These are phyloP conservation scores for Lasiosphaeria miniovina DNA, from an alignment of 495 filamentous ascomycete genomes.

Conservation along the genomic window DNA sequence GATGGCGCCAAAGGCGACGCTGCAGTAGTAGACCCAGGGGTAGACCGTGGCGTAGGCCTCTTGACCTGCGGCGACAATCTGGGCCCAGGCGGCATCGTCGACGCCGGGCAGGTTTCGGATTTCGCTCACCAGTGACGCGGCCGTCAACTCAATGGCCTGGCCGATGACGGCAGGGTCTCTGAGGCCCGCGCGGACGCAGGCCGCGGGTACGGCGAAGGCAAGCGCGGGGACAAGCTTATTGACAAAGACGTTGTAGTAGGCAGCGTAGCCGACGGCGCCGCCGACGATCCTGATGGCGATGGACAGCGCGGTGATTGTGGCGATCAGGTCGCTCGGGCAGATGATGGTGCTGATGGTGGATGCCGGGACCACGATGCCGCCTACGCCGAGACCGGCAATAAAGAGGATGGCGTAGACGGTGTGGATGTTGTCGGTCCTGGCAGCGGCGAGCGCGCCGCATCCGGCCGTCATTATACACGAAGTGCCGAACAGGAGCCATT, in stretches of 20 bases:
- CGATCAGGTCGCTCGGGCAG: constrained; percentile 69
- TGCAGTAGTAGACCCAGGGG: constrained; percentile 65
- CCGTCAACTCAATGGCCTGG: constrained; percentile 56
- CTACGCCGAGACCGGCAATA: constrained; percentile 66
- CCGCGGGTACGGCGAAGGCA: constrained; percentile 49
- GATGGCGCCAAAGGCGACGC: constrained; percentile 63
- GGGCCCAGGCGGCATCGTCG: constrained; percentile 51
- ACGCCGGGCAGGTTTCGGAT: constrained; percentile 57
- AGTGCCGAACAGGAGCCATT: constrained; percentile 58
- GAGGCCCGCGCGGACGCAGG: constrained; percentile 55
- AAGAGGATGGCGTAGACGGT: constrained; percentile 60
- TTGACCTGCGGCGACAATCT: constrained; percentile 61
- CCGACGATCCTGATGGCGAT: constrained; percentile 70
- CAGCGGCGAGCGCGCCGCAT: constrained; percentile 59
- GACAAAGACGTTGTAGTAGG: constrained; percentile 75
- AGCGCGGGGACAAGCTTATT: constrained; percentile 59
- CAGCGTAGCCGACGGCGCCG: constrained; percentile 66
- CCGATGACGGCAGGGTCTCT: constrained; percentile 39
- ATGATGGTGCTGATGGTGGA: constrained; percentile 59
- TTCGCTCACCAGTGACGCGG: constrained; percentile 51
- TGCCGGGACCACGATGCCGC: constrained; percentile 70
- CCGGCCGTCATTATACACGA: constrained; percentile 69
- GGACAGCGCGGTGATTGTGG: constrained; percentile 70
- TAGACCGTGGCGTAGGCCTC: constrained; percentile 61
- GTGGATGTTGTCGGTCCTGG: constrained; percentile 56